These are phyloP conservation scores for Paraconiothyrium sp. DNA, from an alignment of 2,329 filamentous ascomycete genomes.

Conservation along the genomic window DNA sequence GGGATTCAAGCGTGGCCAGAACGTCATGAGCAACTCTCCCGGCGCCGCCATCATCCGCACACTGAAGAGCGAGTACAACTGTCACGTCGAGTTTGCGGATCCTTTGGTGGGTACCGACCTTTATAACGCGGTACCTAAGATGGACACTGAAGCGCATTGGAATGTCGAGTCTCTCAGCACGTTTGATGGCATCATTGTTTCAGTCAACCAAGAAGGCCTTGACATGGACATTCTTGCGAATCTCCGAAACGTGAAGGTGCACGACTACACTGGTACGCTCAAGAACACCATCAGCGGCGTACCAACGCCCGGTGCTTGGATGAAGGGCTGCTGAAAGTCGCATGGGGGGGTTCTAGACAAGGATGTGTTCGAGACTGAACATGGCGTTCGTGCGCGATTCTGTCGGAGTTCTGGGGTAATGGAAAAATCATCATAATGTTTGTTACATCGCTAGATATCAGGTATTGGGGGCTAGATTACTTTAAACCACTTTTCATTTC, in stretches of 20 bases:
- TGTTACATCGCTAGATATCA: too few species aligned
- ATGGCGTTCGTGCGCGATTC: too few species aligned
- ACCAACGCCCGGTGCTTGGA: not conserved
- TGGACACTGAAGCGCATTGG: constrained; percentile 52
- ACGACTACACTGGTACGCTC: constrained; percentile 2
- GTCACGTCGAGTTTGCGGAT: constrained; percentile 57
- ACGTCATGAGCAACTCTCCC: constrained; percentile 59
- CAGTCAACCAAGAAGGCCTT: constrained; percentile 55
- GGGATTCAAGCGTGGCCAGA: constrained; percentile 62
- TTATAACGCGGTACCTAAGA: constrained; percentile 53
- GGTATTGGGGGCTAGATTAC: too few species aligned
- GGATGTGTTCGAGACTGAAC: too few species aligned
- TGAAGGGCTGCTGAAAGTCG: not conserved
- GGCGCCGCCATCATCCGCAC: constrained; percentile 55
- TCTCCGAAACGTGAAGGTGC: not conserved
- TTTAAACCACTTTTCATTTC: too few species aligned
- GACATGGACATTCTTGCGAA: constrained; percentile 49
- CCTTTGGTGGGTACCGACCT: constrained; percentile 54
- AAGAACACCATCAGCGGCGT: not conserved
- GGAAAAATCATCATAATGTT: too few species aligned
- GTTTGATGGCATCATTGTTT: constrained; percentile 58
- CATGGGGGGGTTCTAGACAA: too few species aligned
- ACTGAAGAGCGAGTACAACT: constrained; percentile 45
- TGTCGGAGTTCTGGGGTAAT: too few species aligned
- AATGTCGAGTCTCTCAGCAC: constrained; percentile 48